A percentile compares a stretch with the other conserved stretches of the same genome.
Conservation (phyloP, 2,329 filamentous ascomycete species). For the Pseudogymnoascus sp. region DNA sequence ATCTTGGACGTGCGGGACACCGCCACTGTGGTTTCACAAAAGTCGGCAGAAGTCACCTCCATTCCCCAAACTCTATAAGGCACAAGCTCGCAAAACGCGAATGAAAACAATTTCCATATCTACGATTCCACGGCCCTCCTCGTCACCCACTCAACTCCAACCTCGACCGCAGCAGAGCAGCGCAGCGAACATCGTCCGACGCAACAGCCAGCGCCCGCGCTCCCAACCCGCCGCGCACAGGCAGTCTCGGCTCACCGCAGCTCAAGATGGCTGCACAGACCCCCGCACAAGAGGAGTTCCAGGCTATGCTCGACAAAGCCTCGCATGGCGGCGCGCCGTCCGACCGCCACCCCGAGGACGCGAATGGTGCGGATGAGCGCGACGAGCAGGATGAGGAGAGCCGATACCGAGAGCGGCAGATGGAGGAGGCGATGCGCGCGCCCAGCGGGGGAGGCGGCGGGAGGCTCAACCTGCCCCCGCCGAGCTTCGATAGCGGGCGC, state of each 20-base stretch:
- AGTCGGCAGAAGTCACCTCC: neutral
- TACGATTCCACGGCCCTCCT: neutral
- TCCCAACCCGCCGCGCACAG: conserved; percentile 19
- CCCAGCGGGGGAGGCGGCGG: conserved; percentile 55
- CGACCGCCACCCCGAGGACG: conserved; percentile 49
- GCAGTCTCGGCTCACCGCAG: conserved; percentile 22
- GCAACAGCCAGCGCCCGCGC: neutral
- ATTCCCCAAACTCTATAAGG: neutral
- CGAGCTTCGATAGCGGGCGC: conserved; percentile 56
- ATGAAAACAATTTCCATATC: neutral
- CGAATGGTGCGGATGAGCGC: conserved; percentile 45
- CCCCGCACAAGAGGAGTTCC: conserved; percentile 59
- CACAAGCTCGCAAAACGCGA: neutral
- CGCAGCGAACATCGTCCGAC: neutral
- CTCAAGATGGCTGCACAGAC: conserved; percentile 37
- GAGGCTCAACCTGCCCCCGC: conserved; percentile 56
- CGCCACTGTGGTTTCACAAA: conserved; percentile 2
- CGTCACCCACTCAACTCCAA: neutral
- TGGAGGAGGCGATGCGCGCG: conserved; percentile 59
- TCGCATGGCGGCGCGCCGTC: conserved; percentile 22
- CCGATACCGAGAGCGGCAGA: conserved; percentile 31
- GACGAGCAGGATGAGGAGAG: conserved; percentile 46
- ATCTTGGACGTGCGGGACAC: conserved; percentile 4
- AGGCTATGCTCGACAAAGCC: conserved; percentile 52
- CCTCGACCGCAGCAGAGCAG: neutral